Evolutionary conservation across 192 early-diverging fungal genomes (phyloP).

Genomic region (Chytriomyces hyalinus): DNA sequence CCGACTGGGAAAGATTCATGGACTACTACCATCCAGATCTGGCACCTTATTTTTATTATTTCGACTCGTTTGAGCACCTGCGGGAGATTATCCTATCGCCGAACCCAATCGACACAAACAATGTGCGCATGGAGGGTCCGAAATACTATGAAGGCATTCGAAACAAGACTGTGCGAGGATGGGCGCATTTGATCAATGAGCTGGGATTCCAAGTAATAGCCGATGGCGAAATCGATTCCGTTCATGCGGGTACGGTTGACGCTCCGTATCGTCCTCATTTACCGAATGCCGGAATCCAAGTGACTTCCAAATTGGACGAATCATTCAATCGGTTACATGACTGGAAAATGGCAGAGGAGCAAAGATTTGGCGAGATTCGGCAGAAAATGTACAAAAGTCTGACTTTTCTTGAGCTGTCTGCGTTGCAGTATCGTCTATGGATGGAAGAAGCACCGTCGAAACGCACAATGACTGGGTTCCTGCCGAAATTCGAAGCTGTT

Average conservation of each 20-base stretch:
- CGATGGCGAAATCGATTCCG: background rate
- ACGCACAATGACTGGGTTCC: background rate
- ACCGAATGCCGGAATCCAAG: background rate
- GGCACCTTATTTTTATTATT: background rate
- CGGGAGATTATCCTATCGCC: background rate
- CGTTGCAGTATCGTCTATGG: background rate
- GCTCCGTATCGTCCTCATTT: background rate
- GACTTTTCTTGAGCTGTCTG: background rate
- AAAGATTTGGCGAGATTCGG: background rate
- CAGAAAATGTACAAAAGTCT: background rate
- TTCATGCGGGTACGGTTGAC: background rate
- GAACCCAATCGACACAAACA: slow-evolving; percentile 1
- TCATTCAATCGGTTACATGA: background rate
- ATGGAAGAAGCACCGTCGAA: background rate
- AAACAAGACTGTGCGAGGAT: slow-evolving; percentile 7
- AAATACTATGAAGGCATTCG: background rate
- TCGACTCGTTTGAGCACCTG: slow-evolving; percentile 3
- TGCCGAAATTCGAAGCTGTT: background rate
- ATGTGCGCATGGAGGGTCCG: slow-evolving; percentile 8
- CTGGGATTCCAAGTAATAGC: background rate
- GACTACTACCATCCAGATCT: slow-evolving; percentile 19
- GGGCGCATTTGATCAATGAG: slow-evolving; percentile 8
- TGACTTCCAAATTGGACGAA: background rate
- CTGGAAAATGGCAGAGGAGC: background rate
- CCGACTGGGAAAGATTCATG: background rate